Evolutionary conservation across 345 rosid species (phyloP).

Genomic region (Moricandia moricandioides): DNA sequence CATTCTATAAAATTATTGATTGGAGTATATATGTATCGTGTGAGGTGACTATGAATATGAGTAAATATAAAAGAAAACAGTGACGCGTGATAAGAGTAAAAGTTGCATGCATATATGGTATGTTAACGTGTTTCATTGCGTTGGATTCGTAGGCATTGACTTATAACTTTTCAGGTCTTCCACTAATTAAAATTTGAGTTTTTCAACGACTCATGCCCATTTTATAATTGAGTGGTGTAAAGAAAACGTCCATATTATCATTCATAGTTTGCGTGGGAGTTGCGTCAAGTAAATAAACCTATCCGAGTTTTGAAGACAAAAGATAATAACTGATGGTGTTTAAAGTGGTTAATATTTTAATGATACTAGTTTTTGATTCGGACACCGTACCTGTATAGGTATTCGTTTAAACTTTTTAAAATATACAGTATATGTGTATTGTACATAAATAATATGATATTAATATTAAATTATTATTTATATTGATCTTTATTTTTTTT

Average conservation of each 20-base stretch:
- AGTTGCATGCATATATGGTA: neutral
- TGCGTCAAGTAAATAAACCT: neutral
- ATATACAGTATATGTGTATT: too few relatives aligned
- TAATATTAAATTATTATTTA: too few relatives aligned
- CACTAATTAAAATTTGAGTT: constrained; percentile 8
- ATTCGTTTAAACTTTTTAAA: too few relatives aligned
- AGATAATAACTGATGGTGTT: neutral
- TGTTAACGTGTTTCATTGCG: constrained; percentile 21
- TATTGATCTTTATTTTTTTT: too few relatives aligned
- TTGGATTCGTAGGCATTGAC: constrained; percentile 19
- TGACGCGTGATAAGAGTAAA: neutral
- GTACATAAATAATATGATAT: too few relatives aligned
- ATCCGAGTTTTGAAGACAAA: neutral
- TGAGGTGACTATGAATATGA: neutral
- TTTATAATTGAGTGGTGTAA: constrained; percentile 13
- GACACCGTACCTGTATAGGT: too few relatives aligned
- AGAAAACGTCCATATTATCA: neutral
- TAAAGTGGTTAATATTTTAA: neutral
- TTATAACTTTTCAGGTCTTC: constrained; percentile 5
- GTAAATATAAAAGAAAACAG: constrained; percentile 2
- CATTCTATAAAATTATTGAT: neutral
- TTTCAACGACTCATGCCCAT: constrained; percentile 12
- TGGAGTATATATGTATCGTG: neutral
- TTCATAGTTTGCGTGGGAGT: neutral
- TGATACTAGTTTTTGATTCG: too few relatives aligned